phyloP scores from a whole-genome alignment of 805 yeast species.

The Metschnikowia continentalis region DNA sequence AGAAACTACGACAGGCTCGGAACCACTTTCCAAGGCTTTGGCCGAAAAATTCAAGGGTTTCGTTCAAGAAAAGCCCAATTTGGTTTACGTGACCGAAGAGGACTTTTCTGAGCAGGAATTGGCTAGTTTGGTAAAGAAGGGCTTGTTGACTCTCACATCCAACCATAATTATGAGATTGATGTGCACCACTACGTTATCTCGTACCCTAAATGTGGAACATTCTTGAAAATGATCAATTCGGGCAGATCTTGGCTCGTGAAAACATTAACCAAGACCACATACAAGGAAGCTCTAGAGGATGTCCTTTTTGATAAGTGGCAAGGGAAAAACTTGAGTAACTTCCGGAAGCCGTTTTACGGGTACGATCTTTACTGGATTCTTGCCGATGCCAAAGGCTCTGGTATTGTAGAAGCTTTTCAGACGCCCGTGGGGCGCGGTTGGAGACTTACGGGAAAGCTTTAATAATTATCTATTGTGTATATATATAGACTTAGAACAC shows the following conservation, averaged over 20 bases:
- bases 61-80: constrained; percentile 23
- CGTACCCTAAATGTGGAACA: constrained; percentile 51
- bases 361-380: constrained; percentile 44
- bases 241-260: constrained; percentile 43
- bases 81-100: constrained; percentile 23
- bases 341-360: constrained; percentile 50
- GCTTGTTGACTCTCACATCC: constrained; percentile 43
- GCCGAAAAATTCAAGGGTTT: constrained; percentile 22
- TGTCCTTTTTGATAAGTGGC: constrained; percentile 43
- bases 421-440: constrained; percentile 54
- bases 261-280: constrained; percentile 31
- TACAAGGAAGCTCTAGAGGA: constrained; percentile 43
- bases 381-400: constrained; percentile 49
- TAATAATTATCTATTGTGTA: constrained; percentile 10
- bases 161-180: constrained; percentile 43
- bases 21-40: constrained; percentile 5
- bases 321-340: constrained; percentile 36
- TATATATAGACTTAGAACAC: not conserved
- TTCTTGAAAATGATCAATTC: constrained; percentile 41
- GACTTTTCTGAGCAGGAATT: constrained; percentile 26
- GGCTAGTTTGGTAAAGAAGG: constrained; percentile 33
- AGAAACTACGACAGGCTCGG: constrained; percentile 10
- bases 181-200: constrained; percentile 35
- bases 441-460: constrained; percentile 51
- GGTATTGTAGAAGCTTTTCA: constrained; percentile 51